These are phyloP conservation scores for Sutorius eximius DNA, from an alignment of 1,284 basidiomycete genomes.

Conservation along the genomic window DNA sequence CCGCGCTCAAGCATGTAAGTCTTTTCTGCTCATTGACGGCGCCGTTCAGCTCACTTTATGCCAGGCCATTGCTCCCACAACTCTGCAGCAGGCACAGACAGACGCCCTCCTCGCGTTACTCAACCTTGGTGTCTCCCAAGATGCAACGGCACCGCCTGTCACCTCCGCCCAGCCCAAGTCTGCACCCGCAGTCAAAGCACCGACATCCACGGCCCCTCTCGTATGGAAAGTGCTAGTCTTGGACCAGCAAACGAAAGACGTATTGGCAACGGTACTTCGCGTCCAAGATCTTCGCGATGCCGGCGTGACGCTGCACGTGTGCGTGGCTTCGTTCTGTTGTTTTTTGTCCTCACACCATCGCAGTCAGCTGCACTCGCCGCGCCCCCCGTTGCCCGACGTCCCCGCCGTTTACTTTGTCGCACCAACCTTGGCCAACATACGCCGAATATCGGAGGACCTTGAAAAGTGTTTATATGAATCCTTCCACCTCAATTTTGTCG, in stretches of 20 bases:
- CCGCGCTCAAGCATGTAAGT: slow-evolving; percentile 54
- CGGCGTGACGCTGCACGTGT: slow-evolving; percentile 98
- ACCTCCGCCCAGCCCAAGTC: slow-evolving; percentile 28
- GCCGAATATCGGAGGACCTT: slow-evolving; percentile 87
- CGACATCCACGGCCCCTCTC: slow-evolving; percentile 64
- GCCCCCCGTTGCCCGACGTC: slow-evolving; percentile 92
- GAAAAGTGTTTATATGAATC: slow-evolving; percentile 89
- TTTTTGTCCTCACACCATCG: slow-evolving; percentile 12
- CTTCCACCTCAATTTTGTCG: slow-evolving; percentile 95
- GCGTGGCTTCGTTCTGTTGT: slow-evolving; percentile 29
- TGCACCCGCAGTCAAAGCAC: slow-evolving; percentile 43
- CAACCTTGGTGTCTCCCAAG: slow-evolving; percentile 54
- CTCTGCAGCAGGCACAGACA: slow-evolving; percentile 80
- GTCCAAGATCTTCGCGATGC: slow-evolving; percentile 97
- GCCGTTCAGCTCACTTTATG: background rate
- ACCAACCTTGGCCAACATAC: slow-evolving; percentile 85
- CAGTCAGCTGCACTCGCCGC: slow-evolving; percentile 88
- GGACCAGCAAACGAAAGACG: slow-evolving; percentile 94
- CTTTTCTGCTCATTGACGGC: background rate
- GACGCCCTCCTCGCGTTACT: slow-evolving; percentile 66
- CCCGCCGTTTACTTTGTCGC: slow-evolving; percentile 97
- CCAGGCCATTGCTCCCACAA: slow-evolving; percentile 37
- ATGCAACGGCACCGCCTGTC: slow-evolving; percentile 34
- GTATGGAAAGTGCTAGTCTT: slow-evolving; percentile 97
- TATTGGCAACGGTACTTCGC: slow-evolving; percentile 90